Evolutionary conservation across 192 early-diverging fungal genomes (phyloP).

Genomic region (Coemansia sp.): DNA sequence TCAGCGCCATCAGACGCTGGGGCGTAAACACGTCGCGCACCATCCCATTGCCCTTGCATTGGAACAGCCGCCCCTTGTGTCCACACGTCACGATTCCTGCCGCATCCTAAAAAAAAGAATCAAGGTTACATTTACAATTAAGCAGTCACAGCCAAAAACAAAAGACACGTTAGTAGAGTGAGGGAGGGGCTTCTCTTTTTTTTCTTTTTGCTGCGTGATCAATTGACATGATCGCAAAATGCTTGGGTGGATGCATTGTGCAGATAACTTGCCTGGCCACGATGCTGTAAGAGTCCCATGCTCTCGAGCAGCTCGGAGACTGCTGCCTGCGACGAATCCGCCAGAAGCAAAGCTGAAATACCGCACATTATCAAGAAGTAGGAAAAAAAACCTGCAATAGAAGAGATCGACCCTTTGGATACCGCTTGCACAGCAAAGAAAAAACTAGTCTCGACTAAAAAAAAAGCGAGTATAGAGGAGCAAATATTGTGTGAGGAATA

Average conservation of each 20-base stretch:
- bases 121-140: neutral
- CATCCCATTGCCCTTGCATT: slow-evolving; percentile 99
- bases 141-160: slow-evolving; percentile 2
- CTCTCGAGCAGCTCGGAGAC: slow-evolving; percentile 91
- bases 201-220: neutral
- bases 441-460: neutral
- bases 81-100: slow-evolving; percentile 99
- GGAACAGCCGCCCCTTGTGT: slow-evolving; percentile 91
- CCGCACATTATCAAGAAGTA: slow-evolving; percentile 73
- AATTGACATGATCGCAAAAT: neutral
- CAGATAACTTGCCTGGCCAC: slow-evolving; percentile 81
- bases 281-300: slow-evolving; percentile 93
- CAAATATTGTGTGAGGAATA: slow-evolving; percentile 4
- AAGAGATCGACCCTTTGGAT: neutral
- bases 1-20: slow-evolving; percentile 70
- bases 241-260: neutral
- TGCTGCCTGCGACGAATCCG: slow-evolving; percentile 71
- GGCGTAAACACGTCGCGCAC: slow-evolving; percentile 95
- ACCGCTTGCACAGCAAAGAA: neutral
- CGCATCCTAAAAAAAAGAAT: slow-evolving; percentile 75
- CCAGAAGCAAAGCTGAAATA: slow-evolving; percentile 79
- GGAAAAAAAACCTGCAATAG: neutral
- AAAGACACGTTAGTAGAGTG: neutral
- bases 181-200: neutral
- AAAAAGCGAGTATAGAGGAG: slow-evolving; percentile 2